These are phyloP conservation scores for Ochetophila trinervis DNA, from an alignment of 306 rosid genomes.

Conservation along the genomic window DNA sequence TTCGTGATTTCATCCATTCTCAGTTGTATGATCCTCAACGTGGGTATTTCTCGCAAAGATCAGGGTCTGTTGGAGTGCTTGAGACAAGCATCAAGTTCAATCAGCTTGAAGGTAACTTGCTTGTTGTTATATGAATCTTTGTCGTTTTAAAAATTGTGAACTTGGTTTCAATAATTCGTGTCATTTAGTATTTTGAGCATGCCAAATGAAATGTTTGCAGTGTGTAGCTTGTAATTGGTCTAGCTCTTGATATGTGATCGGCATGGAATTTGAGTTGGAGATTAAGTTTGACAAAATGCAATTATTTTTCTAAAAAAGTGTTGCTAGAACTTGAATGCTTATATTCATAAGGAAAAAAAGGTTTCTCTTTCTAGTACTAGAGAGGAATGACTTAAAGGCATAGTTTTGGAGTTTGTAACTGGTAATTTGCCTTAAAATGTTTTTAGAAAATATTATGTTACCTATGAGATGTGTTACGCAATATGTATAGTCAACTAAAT, in stretches of 20 bases:
- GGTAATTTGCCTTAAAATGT: background rate
- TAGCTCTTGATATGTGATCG: background rate
- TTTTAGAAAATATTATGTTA: background rate
- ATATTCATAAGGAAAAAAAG: background rate
- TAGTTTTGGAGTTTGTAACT: background rate
- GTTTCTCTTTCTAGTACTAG: background rate
- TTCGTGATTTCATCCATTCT: constrained; percentile 93
- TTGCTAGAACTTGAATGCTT: background rate
- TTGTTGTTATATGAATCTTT: background rate
- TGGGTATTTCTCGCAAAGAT: constrained; percentile 77
- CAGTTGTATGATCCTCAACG: constrained; percentile 75
- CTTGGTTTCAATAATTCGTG: background rate
- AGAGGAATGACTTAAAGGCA: background rate
- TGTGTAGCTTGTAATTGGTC: background rate
- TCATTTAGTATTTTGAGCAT: background rate
- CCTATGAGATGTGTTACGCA: background rate
- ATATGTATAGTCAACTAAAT: background rate
- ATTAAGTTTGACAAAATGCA: background rate
- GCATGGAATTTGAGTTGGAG: background rate
- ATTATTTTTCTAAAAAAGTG: background rate
- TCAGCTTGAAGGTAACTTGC: constrained; percentile 62
- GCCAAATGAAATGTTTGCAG: background rate
- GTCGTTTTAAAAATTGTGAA: background rate
- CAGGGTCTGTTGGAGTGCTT: constrained; percentile 79
- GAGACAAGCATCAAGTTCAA: constrained; percentile 59